These are phyloP conservation scores for Epichloe scottii DNA, from an alignment of 2,329 filamentous ascomycete genomes.

Conservation along the genomic window DNA sequence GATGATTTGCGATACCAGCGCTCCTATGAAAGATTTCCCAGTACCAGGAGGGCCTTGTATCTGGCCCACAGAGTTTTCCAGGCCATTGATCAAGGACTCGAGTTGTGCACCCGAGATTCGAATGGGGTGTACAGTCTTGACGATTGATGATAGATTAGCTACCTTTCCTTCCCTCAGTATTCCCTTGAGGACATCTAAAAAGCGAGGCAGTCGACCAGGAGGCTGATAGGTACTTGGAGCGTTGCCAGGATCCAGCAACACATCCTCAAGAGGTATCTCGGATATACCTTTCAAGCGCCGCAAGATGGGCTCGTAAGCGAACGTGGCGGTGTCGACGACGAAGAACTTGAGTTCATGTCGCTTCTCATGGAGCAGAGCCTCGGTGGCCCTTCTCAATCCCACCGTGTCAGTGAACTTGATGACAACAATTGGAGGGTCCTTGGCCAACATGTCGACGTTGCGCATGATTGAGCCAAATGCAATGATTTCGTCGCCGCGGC, in stretches of 20 bases:
- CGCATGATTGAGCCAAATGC: conserved; percentile 49
- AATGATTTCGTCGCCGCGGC: conserved; percentile 36
- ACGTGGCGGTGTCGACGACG: conserved; percentile 51
- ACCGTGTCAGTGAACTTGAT: conserved; percentile 37
- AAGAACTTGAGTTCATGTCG: conserved; percentile 31
- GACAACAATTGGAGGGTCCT: conserved; percentile 31
- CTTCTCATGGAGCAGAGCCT: conserved; percentile 19
- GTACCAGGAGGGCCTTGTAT: conserved; percentile 68
- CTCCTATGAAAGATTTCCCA: conserved; percentile 64
- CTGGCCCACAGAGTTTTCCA: conserved; percentile 41
- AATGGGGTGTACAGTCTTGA: conserved; percentile 14
- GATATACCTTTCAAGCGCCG: conserved; percentile 41
- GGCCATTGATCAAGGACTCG: conserved; percentile 38
- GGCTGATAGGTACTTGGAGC: too few relatives aligned
- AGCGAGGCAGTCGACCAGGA: too few relatives aligned
- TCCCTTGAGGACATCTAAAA: too few relatives aligned
- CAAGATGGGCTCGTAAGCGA: conserved; percentile 57
- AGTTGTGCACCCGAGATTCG: conserved; percentile 32
- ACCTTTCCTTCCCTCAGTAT: too few relatives aligned
- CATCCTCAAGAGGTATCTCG: conserved; percentile 41
- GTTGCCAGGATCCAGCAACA: conserved; percentile 28
- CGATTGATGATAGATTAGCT: too few relatives aligned
- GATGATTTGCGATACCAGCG: conserved; percentile 45
- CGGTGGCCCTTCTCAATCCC: conserved; percentile 34
- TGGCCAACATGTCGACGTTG: conserved; percentile 31